These are phyloP conservation scores for Leccinum fibrillosum DNA, from an alignment of 768 basidiomycete genomes.

Conservation along the genomic window DNA sequence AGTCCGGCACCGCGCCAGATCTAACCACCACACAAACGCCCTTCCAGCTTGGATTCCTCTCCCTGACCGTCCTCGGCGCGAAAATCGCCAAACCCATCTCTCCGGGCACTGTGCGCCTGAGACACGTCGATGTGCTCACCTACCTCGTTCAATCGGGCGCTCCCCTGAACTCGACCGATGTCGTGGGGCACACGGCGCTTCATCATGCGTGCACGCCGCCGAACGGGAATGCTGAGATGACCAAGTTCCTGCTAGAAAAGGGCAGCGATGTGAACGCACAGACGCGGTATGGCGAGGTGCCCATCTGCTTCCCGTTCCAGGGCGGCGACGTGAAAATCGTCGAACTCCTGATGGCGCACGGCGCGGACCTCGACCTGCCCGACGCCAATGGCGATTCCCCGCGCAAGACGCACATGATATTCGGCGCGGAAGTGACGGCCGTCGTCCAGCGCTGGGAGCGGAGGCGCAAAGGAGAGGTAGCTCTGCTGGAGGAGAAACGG, in stretches of 20 bases:
- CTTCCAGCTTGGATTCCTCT: constrained; percentile 41
- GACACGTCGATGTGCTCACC: constrained; percentile 36
- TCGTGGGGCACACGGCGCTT: constrained; percentile 48
- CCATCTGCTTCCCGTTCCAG: constrained; percentile 36
- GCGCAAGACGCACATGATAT: constrained; percentile 26
- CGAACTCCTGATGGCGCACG: constrained; percentile 48
- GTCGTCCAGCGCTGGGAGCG: constrained; percentile 44
- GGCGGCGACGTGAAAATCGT: constrained; percentile 33
- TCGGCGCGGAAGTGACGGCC: constrained; percentile 45
- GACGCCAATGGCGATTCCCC: constrained; percentile 41
- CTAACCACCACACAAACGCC: constrained; percentile 40
- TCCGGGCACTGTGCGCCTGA: constrained; percentile 6
- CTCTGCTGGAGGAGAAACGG: constrained; percentile 38
- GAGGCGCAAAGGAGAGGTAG: constrained; percentile 42
- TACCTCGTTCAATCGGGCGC: constrained; percentile 42
- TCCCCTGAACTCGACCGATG: constrained; percentile 40
- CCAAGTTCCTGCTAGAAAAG: constrained; percentile 38
- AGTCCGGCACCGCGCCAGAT: constrained; percentile 34
- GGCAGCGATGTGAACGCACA: constrained; percentile 50
- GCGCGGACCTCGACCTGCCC: constrained; percentile 41
- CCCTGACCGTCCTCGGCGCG: constrained; percentile 40
- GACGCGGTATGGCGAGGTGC: constrained; percentile 47
- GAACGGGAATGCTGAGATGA: constrained; percentile 27
- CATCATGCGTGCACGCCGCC: constrained; percentile 40
- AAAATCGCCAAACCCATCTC: constrained; percentile 29